phyloP scores from a whole-genome alignment of 208 protist genomes.

The Trypanosomatidae sp. region DNA sequence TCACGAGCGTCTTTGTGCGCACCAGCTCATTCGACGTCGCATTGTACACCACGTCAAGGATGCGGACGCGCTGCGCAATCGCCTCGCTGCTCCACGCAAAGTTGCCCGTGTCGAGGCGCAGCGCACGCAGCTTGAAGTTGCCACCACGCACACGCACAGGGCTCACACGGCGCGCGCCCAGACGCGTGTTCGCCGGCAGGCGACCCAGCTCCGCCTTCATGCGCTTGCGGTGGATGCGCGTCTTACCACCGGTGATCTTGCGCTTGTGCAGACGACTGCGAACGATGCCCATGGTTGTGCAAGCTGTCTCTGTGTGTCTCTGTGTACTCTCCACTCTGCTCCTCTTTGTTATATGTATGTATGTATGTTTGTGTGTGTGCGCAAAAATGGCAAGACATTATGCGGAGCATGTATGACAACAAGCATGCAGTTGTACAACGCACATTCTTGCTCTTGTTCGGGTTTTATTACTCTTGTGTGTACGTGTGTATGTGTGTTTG shows the following conservation, averaged over 20 bases:
- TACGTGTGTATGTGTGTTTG: background rate
- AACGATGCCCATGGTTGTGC: conserved; percentile 93
- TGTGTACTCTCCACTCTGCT: no score
- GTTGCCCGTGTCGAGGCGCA: conserved; percentile 98
- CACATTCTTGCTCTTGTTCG: no score
- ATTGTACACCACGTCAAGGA: conserved; percentile 99
- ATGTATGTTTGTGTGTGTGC: background rate
- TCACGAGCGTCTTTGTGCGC: conserved; percentile 99
- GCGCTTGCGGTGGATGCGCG: conserved; percentile 86
- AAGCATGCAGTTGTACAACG: no score
- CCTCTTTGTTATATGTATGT: background rate
- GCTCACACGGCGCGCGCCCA: conserved; percentile 88
- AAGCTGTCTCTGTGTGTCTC: conserved; percentile 4
- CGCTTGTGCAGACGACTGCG: conserved; percentile 97
- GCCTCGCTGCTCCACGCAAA: conserved; percentile 94
- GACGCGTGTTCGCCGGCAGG: conserved; percentile 95
- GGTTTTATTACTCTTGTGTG: no score
- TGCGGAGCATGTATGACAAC: no score
- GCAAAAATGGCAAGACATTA: background rate
- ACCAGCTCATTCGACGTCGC: conserved; percentile 99
- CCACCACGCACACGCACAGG: conserved; percentile 94
- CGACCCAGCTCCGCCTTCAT: conserved; percentile 97
- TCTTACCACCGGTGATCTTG: conserved; percentile 95
- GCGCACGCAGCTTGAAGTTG: conserved; percentile 97
- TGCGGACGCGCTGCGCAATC: conserved; percentile 88